Evolutionary conservation across 2,329 filamentous ascomycete species (phyloP).

Genomic region (Lachnellula cervina): DNA sequence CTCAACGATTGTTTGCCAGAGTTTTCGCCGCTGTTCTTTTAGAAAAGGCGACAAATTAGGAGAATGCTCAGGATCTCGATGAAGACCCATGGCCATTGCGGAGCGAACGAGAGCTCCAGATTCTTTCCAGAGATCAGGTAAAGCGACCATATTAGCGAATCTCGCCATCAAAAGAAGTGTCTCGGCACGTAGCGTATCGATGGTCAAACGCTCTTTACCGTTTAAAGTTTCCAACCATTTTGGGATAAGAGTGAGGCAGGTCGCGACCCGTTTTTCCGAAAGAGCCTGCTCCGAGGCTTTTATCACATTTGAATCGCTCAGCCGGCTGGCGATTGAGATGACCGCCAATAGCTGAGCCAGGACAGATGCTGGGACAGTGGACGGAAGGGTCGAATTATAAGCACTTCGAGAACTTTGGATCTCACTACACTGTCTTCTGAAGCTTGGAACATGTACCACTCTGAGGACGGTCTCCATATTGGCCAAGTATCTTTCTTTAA

Average conservation of each 20-base stretch:
- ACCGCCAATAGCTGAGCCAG: slow-evolving; percentile 16
- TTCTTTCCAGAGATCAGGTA: slow-evolving; percentile 8
- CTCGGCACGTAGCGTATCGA: slow-evolving; percentile 11
- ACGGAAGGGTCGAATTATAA: slow-evolving; percentile 2
- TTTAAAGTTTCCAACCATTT: slow-evolving; percentile 15
- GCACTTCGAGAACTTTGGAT: slow-evolving; percentile 4
- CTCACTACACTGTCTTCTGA: slow-evolving; percentile 9
- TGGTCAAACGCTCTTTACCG: slow-evolving; percentile 13
- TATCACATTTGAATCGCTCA: slow-evolving; percentile 11
- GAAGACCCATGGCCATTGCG: slow-evolving; percentile 54
- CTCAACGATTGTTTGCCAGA: slow-evolving; percentile 53
- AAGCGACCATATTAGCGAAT: neutral
- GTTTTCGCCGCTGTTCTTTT: slow-evolving; percentile 48
- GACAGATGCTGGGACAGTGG: slow-evolving; percentile 7
- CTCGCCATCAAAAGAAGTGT: slow-evolving; percentile 14
- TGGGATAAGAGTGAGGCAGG: slow-evolving; percentile 9
- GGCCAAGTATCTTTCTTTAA: slow-evolving; percentile 10
- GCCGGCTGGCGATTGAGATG: slow-evolving; percentile 11
- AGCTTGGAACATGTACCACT: slow-evolving; percentile 18
- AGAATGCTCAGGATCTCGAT: slow-evolving; percentile 49
- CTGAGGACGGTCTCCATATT: slow-evolving; percentile 17
- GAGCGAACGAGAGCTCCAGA: slow-evolving; percentile 43
- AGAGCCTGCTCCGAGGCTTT: neutral
- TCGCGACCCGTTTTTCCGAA: slow-evolving; percentile 10
- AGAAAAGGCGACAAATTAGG: slow-evolving; percentile 42